Evolutionary conservation across 2,329 filamentous ascomycete species (phyloP).

Genomic region (Acrocalymma vagum): DNA sequence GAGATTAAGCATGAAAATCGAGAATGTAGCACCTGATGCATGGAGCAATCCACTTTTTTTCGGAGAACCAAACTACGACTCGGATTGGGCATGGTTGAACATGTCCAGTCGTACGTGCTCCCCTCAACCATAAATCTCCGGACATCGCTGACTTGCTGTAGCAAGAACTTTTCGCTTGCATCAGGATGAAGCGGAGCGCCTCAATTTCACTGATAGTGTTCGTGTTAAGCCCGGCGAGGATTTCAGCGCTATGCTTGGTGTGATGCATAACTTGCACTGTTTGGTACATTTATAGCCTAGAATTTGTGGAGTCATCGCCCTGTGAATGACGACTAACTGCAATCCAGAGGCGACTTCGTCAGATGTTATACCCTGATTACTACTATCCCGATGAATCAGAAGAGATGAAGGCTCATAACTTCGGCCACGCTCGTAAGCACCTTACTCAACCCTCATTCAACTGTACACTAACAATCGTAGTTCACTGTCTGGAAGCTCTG

Average conservation of each 20-base stretch:
- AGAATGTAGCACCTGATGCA: background rate
- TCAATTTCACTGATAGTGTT: conserved; percentile 8
- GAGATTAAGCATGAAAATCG: background rate
- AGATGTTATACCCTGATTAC: conserved; percentile 9
- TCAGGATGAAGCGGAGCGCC: conserved; percentile 4
- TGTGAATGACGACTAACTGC: background rate
- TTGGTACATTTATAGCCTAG: too few species aligned
- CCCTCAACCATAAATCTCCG: conserved; percentile 3
- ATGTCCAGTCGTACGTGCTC: background rate
- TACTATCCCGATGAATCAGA: conserved; percentile 7
- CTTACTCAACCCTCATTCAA: background rate
- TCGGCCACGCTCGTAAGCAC: conserved; percentile 4
- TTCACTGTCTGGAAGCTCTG: conserved; percentile 8
- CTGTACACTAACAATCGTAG: conserved; percentile 1
- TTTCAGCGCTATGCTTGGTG: conserved; percentile 4
- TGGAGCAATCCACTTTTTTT: conserved; percentile 1
- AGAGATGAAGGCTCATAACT: background rate
- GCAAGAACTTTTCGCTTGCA: conserved; percentile 2
- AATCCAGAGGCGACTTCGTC: conserved; percentile 3
- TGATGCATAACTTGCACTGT: conserved; percentile 10
- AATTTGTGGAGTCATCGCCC: background rate
- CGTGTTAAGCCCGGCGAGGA: background rate
- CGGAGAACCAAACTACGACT: conserved; percentile 6
- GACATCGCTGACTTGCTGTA: background rate
- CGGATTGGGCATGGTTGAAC: conserved; percentile 7